Percentiles rank a stretch among this genome's conserved stretches.
phyloP scores from a whole-genome alignment of 768 basidiomycete genomes.

The Russula sp. region DNA sequence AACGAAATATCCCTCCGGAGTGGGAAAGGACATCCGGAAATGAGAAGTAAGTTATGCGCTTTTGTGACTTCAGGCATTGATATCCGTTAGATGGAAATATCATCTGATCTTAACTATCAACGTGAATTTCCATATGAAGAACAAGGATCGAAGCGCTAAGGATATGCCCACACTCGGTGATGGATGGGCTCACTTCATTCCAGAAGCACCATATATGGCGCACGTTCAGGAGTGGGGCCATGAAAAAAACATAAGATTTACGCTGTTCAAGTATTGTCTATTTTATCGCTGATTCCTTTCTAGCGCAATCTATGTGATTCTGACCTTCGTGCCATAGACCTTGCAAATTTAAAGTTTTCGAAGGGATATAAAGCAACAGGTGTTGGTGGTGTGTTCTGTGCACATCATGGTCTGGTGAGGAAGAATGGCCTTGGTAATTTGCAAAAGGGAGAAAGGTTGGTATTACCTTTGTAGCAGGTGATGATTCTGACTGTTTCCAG shows the following conservation, averaged over 20 bases:
- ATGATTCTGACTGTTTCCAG: neutral
- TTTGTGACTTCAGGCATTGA: no score
- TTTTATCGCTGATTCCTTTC: neutral
- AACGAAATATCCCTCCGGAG: neutral
- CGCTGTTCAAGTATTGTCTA: neutral
- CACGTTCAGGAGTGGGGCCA: neutral
- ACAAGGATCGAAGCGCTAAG: neutral
- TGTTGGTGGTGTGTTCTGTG: neutral
- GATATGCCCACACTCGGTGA: neutral
- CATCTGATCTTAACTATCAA: neutral
- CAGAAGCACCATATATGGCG: neutral
- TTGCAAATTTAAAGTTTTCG: neutral
- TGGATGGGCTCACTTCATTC: neutral
- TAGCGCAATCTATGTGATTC: neutral
- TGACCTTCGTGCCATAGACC: neutral
- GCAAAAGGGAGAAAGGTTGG: neutral
- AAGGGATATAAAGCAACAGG: neutral
- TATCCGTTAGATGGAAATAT: neutral
- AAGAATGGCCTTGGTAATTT: no score
- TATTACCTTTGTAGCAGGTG: neutral
- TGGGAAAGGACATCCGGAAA: neutral
- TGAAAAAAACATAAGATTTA: neutral
- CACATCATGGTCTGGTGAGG: neutral
- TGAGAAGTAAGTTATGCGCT: neutral
- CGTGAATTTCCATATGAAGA: neutral